phyloP scores from a whole-genome alignment of 2,329 filamentous ascomycete species.

The Penicillium fuscoglaucum region DNA sequence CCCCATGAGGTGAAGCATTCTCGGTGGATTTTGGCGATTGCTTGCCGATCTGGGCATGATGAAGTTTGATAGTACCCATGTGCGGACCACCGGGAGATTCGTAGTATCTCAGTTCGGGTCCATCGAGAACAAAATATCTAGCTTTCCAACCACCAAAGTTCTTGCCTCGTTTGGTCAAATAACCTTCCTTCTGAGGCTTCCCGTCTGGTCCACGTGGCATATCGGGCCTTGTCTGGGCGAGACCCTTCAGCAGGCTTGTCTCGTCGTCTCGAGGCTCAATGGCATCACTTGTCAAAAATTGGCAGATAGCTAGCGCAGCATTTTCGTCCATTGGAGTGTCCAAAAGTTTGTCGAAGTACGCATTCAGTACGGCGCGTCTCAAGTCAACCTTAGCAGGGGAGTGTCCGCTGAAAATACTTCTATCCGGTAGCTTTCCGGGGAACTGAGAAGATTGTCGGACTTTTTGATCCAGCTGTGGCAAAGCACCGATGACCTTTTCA shows the following conservation, averaged over 20 bases:
- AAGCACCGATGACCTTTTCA: slow-evolving; percentile 82
- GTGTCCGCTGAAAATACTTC: slow-evolving; percentile 84
- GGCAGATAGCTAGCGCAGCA: slow-evolving; percentile 79
- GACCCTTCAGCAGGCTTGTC: slow-evolving; percentile 48
- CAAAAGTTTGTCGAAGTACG: slow-evolving; percentile 81
- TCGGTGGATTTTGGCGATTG: slow-evolving; percentile 66
- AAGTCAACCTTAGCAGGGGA: slow-evolving; percentile 92
- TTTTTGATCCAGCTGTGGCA: slow-evolving; percentile 78
- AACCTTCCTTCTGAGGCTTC: slow-evolving; percentile 76
- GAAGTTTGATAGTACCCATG: slow-evolving; percentile 88
- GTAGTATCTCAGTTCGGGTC: slow-evolving; percentile 79
- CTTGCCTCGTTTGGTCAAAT: slow-evolving; percentile 94
- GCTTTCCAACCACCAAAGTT: slow-evolving; percentile 99
- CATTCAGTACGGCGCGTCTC: slow-evolving; percentile 74
- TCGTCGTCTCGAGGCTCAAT: slow-evolving; percentile 58
- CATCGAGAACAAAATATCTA: slow-evolving; percentile 68
- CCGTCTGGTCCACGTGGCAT: slow-evolving; percentile 58
- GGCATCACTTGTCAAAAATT: slow-evolving; percentile 73
- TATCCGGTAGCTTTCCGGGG: slow-evolving; percentile 75
- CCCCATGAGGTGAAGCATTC: slow-evolving; percentile 61
- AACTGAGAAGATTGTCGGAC: slow-evolving; percentile 74
- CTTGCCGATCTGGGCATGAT: slow-evolving; percentile 89
- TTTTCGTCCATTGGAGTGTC: slow-evolving; percentile 77
- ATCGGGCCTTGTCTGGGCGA: slow-evolving; percentile 33
- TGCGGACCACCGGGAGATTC: slow-evolving; percentile 88